Base-by-base conservation (phyloP, 139 green algal genomes). In the Pleodorina starrii region DNA sequence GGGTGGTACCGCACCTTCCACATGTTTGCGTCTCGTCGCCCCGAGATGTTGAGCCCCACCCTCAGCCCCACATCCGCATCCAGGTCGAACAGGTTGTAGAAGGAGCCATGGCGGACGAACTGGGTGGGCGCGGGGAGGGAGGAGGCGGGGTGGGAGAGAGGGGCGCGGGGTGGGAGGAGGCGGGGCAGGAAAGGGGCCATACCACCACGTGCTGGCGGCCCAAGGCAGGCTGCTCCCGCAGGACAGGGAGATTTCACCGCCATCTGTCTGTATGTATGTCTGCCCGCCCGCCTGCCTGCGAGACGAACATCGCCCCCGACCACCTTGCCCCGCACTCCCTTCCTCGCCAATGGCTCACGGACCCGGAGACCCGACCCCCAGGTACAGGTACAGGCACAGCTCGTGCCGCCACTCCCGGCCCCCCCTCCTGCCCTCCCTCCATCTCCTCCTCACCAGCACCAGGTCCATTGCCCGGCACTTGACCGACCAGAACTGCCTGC, bases 31-130 rank as follows among this genome's bases (percentile, higher is more conserved):
- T 81, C 60, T 5, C 73, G 81, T 0, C 51, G 57, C 0, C 94
- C 94, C 63, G 88, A 93, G 12, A 94, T 78, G 60, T 93, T 93
- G n/a, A 96, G 85, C 1, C 94, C 94, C 69, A 96, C 90, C 17
- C 91, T 40, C 60, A 95, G 63, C 0, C 94, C 94, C 60, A 95
- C 78, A 87, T 96, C 94, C 44, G 94, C 94, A 75, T 97, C 94
- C 5, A 87, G 35, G 82, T 97, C 94, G 84, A 95, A 96, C 46
- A 97, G 72, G 79, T 97, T 94, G 88, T 95, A 95, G 88, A 96
- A 96, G 78, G 82, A 93, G 84, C 92, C 83, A 51, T 91, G 73
- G 35, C 43, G 86, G 80, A 97, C 95, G 59, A 97, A 97, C 79
- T 86, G 54, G 40, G 27, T 23, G 17, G 35, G 36, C 14, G 51